Evolutionary conservation across 2,329 filamentous ascomycete species (phyloP), one percentile per base, ranked within the genome.

Genomic region (Fusarium pseudograminearum): DNA sequence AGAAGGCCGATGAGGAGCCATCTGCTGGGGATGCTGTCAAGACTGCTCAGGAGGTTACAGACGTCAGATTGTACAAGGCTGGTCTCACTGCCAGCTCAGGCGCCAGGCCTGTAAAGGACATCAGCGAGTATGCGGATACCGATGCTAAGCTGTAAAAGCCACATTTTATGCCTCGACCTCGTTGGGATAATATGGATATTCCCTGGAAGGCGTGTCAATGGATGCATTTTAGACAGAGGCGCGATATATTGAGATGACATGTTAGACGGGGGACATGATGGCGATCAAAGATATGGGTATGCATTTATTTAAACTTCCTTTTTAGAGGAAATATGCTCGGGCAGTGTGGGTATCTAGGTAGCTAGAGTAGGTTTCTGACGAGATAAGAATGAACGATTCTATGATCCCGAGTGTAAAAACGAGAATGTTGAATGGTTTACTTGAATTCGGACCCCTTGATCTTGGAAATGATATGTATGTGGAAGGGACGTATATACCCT

Each of bases 101-200:
- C 1, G 89, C 94, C 3, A 85, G 85, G 65, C 88, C 94, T 0
- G 87, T 92, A 31, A 90, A 87, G 76, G 91, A 96, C 70, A 79
- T 98, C 58, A 91, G 86, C 66, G 92, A 94, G 75, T 98, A 95
- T 79, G 92, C 97, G 78, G 95, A 98, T 63, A 84, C 90, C 63
- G 93, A 93, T 68, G 82, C 92, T 16, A 98, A 98, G 83, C 85
- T 98, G 60, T 95, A 36, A 69, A 33, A 5, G 36, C 36, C 34
- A 30, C 12, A 16, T 31, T n/a, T 38, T 40, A 34, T 40, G 40
- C 48, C 47, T 59, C 51, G 38, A 18, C 12, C 31, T 56, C 16
- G 63, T 46, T 40, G 26, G 24, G 48, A 47, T 58, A 58, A 53
- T 22, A 61, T 26, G 38, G 62, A 41, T 54, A 26, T 28, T 57